Percentiles rank a stretch among this genome's conserved stretches.
These are phyloP conservation scores for Mariannaea sp. DNA, from an alignment of 2,329 filamentous ascomycete species.

Conservation along the genomic window DNA sequence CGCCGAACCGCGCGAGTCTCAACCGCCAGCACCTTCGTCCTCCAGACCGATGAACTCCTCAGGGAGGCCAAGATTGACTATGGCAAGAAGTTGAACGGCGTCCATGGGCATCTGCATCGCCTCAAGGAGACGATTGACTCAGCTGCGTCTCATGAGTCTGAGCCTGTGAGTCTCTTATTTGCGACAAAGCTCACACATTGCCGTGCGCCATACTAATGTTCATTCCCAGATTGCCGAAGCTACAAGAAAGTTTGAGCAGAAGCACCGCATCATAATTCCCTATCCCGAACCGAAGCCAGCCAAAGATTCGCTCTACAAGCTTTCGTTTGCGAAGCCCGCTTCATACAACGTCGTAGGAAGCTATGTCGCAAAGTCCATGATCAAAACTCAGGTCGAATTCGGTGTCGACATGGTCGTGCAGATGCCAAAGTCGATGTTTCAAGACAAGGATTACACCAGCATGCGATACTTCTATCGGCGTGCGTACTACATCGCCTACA, in stretches of 20 bases:
- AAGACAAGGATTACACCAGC: conserved; percentile 93
- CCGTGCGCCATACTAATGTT: conserved; percentile 21
- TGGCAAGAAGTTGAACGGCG: conserved; percentile 51
- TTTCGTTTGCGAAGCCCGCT: conserved; percentile 75
- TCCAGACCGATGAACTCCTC: conserved; percentile 65
- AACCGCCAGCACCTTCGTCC: conserved; percentile 59
- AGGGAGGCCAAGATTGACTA: conserved; percentile 60
- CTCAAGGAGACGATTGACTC: conserved; percentile 59
- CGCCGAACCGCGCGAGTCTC: conserved; percentile 47
- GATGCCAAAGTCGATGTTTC: conserved; percentile 80
- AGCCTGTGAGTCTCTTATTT: conserved; percentile 51
- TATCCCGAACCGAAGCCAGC: conserved; percentile 81
- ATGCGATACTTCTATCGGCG: conserved; percentile 94
- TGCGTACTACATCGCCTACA: conserved; percentile 85
- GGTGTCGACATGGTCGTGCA: conserved; percentile 83
- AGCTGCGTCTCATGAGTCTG: conserved; percentile 53
- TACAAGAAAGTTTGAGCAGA: conserved; percentile 67
- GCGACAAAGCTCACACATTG: no score
- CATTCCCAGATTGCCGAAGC: conserved; percentile 69
- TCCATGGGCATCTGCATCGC: conserved; percentile 55
- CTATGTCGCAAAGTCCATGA: conserved; percentile 76
- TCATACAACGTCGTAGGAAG: conserved; percentile 89
- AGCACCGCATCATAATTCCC: conserved; percentile 73
- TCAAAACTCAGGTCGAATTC: conserved; percentile 62
- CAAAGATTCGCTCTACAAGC: conserved; percentile 78